phyloP scores from a whole-genome alignment of 2,329 filamentous ascomycete genomes.

The Apiospora malaysiana region DNA sequence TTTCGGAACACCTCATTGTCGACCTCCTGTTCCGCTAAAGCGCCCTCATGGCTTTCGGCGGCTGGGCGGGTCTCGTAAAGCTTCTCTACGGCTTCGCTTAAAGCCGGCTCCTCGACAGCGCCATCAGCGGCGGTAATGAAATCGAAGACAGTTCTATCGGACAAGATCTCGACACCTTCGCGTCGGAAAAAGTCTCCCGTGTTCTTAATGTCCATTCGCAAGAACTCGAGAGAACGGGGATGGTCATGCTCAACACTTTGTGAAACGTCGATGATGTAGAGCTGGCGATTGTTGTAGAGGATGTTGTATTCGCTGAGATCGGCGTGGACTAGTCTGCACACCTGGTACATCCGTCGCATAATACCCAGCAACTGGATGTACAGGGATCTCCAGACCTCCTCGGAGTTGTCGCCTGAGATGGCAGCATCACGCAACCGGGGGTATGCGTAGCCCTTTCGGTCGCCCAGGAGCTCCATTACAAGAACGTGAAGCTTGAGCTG shows the following conservation, averaged over 20 bases:
- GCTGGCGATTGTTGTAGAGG: constrained; percentile 79
- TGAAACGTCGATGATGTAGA: constrained; percentile 97
- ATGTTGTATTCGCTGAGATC: constrained; percentile 99
- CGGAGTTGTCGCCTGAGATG: constrained; percentile 70
- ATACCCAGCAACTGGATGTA: constrained; percentile 86
- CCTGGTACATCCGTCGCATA: constrained; percentile 93
- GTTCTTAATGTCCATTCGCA: constrained; percentile 99
- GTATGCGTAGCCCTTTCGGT: constrained; percentile 84
- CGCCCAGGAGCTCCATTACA: constrained; percentile 92
- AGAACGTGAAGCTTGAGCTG: constrained; percentile 92
- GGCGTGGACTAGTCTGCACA: constrained; percentile 89
- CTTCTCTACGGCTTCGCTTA: constrained; percentile 67
- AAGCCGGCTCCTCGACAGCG: constrained; percentile 63
- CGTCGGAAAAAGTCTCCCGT: constrained; percentile 89
- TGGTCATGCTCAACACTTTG: constrained; percentile 98
- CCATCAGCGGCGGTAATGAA: constrained; percentile 75
- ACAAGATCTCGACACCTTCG: constrained; percentile 80
- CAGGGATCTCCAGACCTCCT: constrained; percentile 75
- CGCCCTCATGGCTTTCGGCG: constrained; percentile 56
- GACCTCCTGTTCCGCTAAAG: constrained; percentile 67
- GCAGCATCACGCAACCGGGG: constrained; percentile 88
- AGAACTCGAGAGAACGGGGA: constrained; percentile 87
- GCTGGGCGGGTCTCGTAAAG: constrained; percentile 65
- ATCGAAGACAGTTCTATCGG: constrained; percentile 80
- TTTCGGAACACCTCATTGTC: constrained; percentile 94